Conservation (phyloP, 2,329 filamentous ascomycete genomes). For the Metarhizium humberi region DNA sequence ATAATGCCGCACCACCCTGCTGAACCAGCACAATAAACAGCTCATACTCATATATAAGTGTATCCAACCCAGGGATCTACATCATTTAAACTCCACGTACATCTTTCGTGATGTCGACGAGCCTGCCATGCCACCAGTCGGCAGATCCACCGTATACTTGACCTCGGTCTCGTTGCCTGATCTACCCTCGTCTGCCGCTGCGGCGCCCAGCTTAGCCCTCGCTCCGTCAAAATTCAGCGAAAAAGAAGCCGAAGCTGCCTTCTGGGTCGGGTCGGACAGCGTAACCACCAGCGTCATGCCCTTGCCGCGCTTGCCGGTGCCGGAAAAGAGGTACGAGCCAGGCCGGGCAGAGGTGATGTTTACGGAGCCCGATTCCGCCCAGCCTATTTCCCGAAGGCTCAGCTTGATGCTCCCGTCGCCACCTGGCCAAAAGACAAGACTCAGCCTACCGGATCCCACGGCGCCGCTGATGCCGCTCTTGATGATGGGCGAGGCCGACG, state of each 20-base stretch:
- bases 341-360: conserved; percentile 10
- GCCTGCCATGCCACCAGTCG: conserved; percentile 10
- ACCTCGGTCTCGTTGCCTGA: conserved; percentile 3
- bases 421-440: conserved; percentile 15
- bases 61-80: too few relatives aligned
- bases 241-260: conserved; percentile 5
- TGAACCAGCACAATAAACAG: too few relatives aligned
- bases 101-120: conserved; percentile 10
- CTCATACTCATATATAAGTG: neutral
- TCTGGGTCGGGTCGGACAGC: conserved; percentile 14
- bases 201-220: neutral
- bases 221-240: conserved; percentile 2
- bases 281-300: conserved; percentile 7
- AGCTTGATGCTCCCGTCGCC: conserved; percentile 9
- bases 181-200: neutral
- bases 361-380: conserved; percentile 9
- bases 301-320: conserved; percentile 1
- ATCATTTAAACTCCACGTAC: neutral
- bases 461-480: conserved; percentile 10
- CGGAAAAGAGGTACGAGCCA: conserved; percentile 9
- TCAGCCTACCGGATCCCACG: conserved; percentile 7
- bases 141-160: conserved; percentile 4
- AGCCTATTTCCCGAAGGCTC: conserved; percentile 9
- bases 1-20: too few relatives aligned
- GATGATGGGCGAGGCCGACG: conserved; percentile 9